A percentile compares a stretch with the other conserved stretches of the same genome.
Conservation (phyloP, 345 rosid species). For the Ceriops tagal region DNA sequence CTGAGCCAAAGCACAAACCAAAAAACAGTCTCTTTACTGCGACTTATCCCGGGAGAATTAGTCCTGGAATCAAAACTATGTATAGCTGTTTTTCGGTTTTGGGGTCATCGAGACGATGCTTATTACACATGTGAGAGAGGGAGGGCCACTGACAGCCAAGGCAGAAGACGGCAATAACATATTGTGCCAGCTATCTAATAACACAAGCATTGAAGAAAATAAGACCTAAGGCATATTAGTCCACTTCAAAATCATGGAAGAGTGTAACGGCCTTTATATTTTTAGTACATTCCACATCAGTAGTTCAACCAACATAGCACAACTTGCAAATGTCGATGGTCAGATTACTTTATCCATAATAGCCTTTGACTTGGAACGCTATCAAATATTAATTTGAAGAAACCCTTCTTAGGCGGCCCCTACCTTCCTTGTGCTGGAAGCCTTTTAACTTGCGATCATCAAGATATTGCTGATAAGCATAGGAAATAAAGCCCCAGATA, state of each 20-base stretch:
- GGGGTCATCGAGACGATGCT: conserved; percentile 20
- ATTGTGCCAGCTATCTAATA: too few species aligned
- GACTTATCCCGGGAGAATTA: not conserved
- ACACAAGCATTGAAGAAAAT: conserved; percentile 16
- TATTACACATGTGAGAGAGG: conserved; percentile 17
- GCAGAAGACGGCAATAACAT: conserved; percentile 8
- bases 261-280: not conserved
- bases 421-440: too few species aligned
- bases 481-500: conserved; percentile 62
- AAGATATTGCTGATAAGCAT: conserved; percentile 55
- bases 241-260: conserved; percentile 11
- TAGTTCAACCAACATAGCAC: too few species aligned
- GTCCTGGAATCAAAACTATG: not conserved
- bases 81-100: not conserved
- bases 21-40: too few species aligned
- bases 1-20: too few species aligned
- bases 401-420: too few species aligned
- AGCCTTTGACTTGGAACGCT: too few species aligned
- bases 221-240: conserved; percentile 18
- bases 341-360: too few species aligned
- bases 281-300: too few species aligned
- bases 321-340: too few species aligned
- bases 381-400: too few species aligned
- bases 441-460: conserved; percentile 16
- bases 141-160: conserved; percentile 17